Evolutionary conservation across 345 rosid genomes (phyloP), one percentile per base, ranked within the genome.

Genomic region (Nasturtium officinale): DNA sequence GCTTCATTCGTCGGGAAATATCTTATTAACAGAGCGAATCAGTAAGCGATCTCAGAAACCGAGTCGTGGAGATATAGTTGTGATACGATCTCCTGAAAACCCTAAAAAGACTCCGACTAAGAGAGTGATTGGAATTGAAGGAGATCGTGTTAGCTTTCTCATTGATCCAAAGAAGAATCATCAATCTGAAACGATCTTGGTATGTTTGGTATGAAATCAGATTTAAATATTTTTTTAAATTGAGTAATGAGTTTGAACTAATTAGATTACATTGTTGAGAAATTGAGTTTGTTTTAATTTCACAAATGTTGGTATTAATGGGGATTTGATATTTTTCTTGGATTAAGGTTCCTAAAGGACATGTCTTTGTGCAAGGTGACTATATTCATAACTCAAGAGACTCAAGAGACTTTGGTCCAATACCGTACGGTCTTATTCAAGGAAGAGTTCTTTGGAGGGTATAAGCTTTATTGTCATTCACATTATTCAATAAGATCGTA

Each of bases 301-400:
- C n/a, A n/a, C n/a, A n/a, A n/a, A n/a, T n/a, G 7, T 55, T 28
- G 43, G 59, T n/a, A 3, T 26, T 58, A 16, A n/a, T 54, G 57
- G 28, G 9, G 26, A 17, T 12, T 29, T 65, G 23, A 30, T 51
- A 15, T 51, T 26, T 26, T 29, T 20, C 55, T 35, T 58, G 26
- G 62, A 77, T 62, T 12, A 54, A 90, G 98, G 91, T 90, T 70
- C 96, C 96, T 2, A 75, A 65, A 79, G 96, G 96, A 54, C 90
- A 85, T 72, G 67, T 90, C 32, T 89, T 92, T 85, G 73, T 87
- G 5, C 82, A 85, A 69, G 98, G 98, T 52, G 98, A 90, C 80
- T 76, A 87, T 79, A 76, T 57, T 54, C 77, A 83, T 52, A 71
- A 78, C 55, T 83, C 96, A 0, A 69, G 54, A 33, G 98, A 90